Evolutionary conservation across 768 basidiomycete species (phyloP).

Genomic region (Tylopilus felleus): DNA sequence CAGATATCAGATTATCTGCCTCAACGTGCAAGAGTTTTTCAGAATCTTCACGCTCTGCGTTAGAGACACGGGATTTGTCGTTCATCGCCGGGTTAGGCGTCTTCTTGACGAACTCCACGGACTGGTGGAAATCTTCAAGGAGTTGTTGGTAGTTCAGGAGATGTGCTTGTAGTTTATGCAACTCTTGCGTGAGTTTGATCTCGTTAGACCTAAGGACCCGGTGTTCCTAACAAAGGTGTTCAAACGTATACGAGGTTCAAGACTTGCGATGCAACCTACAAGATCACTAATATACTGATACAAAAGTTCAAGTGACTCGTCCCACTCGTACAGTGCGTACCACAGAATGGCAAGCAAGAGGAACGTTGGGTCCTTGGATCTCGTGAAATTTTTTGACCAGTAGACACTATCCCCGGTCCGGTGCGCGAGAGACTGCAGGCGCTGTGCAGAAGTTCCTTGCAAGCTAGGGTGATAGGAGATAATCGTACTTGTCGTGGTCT

Average conservation of each 20-base stretch:
- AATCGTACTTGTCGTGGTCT: conserved; percentile 31
- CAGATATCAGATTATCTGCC: conserved; percentile 44
- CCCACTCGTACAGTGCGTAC: conserved; percentile 62
- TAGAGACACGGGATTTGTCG: conserved; percentile 9
- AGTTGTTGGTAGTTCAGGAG: conserved; percentile 52
- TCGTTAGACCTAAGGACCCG: conserved; percentile 40
- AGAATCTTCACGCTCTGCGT: conserved; percentile 26
- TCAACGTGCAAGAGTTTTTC: conserved; percentile 34
- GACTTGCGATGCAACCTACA: conserved; percentile 30
- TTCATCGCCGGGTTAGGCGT: conserved; percentile 51
- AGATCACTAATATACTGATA: conserved; percentile 49
- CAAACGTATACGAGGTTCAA: neutral
- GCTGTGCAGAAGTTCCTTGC: conserved; percentile 24
- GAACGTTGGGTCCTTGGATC: conserved; percentile 32
- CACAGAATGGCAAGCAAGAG: conserved; percentile 44
- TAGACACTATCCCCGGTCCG: conserved; percentile 33
- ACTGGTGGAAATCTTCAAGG: conserved; percentile 51
- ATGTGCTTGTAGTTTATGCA: conserved; percentile 55
- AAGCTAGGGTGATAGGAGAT: conserved; percentile 31
- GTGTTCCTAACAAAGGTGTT: conserved; percentile 38
- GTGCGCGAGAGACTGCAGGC: conserved; percentile 25
- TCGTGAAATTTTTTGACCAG: conserved; percentile 31
- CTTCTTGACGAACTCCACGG: conserved; percentile 45
- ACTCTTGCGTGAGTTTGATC: conserved; percentile 47
- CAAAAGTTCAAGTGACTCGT: conserved; percentile 51